Evolutionary conservation across 2,329 filamentous ascomycete genomes (phyloP).

Genomic region (Amauroascus verrucosus): DNA sequence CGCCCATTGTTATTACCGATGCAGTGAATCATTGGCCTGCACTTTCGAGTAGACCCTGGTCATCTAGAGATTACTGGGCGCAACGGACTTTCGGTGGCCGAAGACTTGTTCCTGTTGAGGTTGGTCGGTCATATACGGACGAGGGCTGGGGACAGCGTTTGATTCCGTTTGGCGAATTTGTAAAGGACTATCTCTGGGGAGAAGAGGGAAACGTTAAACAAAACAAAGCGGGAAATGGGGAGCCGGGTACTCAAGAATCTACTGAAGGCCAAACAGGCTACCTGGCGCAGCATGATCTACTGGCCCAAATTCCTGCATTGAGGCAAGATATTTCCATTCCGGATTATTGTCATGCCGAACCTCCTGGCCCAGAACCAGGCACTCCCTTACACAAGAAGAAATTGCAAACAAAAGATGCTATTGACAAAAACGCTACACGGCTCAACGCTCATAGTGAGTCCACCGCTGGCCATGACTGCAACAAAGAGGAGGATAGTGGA

Average conservation of each 20-base stretch:
- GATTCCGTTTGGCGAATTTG: constrained; percentile 62
- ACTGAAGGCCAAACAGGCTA: constrained; percentile 51
- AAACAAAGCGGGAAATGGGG: neutral
- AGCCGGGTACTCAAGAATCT: neutral
- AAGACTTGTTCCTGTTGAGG: constrained; percentile 73
- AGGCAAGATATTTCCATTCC: constrained; percentile 67
- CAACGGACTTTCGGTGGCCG: constrained; percentile 63
- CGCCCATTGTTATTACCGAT: constrained; percentile 60
- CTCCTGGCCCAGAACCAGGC: constrained; percentile 46
- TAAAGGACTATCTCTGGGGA: constrained; percentile 49
- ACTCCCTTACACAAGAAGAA: constrained; percentile 38
- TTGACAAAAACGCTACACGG: constrained; percentile 28
- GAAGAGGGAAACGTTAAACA: constrained; percentile 8
- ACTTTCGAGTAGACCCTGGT: constrained; percentile 57
- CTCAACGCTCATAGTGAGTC: constrained; percentile 9
- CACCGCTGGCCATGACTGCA: constrained; percentile 10
- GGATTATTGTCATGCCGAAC: constrained; percentile 69
- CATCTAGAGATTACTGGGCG: constrained; percentile 61
- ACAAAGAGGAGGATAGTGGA: constrained; percentile 14
- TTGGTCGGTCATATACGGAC: constrained; percentile 81
- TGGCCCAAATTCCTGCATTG: constrained; percentile 68
- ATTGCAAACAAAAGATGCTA: constrained; percentile 19
- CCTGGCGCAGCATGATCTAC: constrained; percentile 82
- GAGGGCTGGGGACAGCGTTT: constrained; percentile 74
- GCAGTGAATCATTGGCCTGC: constrained; percentile 68